phyloP scores from a whole-genome alignment of 768 basidiomycete genomes.

The Pleurotus sapidus region DNA sequence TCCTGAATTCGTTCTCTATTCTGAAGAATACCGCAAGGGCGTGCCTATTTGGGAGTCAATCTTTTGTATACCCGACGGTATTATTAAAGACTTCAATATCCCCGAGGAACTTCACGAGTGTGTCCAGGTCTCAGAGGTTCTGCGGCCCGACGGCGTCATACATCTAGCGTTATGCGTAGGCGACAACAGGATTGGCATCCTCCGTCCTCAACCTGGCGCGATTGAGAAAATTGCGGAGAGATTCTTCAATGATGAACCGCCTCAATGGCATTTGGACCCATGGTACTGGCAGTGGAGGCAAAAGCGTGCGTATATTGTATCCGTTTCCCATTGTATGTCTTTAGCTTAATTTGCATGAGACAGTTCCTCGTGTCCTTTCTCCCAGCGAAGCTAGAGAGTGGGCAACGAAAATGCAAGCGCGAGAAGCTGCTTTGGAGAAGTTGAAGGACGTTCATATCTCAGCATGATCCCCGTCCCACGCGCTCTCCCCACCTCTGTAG shows the following conservation, averaged over 20 bases:
- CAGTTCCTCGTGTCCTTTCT: too few relatives aligned
- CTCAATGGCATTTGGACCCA: not conserved
- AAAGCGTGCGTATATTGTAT: not conserved
- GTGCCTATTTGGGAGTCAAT: not conserved
- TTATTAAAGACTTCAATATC: not conserved
- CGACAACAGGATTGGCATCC: not conserved
- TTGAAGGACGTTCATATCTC: too few relatives aligned
- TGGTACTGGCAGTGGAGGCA: not conserved
- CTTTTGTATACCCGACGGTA: not conserved
- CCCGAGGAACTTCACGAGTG: not conserved
- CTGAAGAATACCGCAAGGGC: not conserved
- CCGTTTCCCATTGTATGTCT: too few relatives aligned
- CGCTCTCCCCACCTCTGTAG: too few relatives aligned
- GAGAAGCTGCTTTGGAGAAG: too few relatives aligned
- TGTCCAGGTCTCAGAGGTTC: not conserved
- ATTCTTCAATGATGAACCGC: not conserved
- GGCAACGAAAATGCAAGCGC: too few relatives aligned
- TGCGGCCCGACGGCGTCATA: not conserved
- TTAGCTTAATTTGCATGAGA: too few relatives aligned
- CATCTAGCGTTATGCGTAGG: not conserved
- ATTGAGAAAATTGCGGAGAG: not conserved
- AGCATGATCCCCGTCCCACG: too few relatives aligned
- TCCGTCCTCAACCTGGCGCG: not conserved
- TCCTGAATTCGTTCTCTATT: not conserved
- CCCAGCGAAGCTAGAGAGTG: too few relatives aligned